phyloP scores from a whole-genome alignment of 2,329 filamentous ascomycete species.

The Xylogone sp. region DNA sequence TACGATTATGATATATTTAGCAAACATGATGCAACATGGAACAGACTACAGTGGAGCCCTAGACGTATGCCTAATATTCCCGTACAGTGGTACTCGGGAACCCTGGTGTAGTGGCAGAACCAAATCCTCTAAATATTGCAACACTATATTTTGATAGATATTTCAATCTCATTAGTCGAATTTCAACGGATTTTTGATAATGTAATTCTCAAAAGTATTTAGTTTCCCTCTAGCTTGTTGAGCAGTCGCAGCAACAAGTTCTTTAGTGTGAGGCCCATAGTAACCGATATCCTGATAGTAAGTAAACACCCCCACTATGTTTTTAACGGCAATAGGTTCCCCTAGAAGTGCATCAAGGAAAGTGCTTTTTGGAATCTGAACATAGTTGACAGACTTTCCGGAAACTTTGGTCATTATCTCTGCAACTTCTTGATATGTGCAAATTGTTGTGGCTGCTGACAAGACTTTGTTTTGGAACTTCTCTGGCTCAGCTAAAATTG shows the following conservation, averaged over 20 bases:
- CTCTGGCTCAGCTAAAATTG: slow-evolving; percentile 39
- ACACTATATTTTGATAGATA: no score
- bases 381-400: slow-evolving; percentile 12
- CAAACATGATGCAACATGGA: no score
- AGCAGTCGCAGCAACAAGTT: slow-evolving; percentile 24
- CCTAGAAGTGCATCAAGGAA: not conserved
- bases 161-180: no score
- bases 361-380: slow-evolving; percentile 2
- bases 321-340: slow-evolving; percentile 9
- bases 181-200: slow-evolving; percentile 7
- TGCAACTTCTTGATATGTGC: slow-evolving; percentile 7
- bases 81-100: no score
- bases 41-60: no score
- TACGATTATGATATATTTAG: no score
- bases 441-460: slow-evolving; percentile 36
- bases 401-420: slow-evolving; percentile 6
- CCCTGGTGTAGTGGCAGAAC: no score
- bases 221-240: slow-evolving; percentile 23
- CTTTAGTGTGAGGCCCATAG: slow-evolving; percentile 27
- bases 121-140: no score
- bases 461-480: slow-evolving; percentile 40
- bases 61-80: no score
- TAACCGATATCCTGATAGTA: slow-evolving; percentile 29
- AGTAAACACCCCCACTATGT: slow-evolving; percentile 14
- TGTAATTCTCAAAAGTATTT: slow-evolving; percentile 30